phyloP scores from a whole-genome alignment of 495 filamentous ascomycete species.

The Neurospora sp. region DNA sequence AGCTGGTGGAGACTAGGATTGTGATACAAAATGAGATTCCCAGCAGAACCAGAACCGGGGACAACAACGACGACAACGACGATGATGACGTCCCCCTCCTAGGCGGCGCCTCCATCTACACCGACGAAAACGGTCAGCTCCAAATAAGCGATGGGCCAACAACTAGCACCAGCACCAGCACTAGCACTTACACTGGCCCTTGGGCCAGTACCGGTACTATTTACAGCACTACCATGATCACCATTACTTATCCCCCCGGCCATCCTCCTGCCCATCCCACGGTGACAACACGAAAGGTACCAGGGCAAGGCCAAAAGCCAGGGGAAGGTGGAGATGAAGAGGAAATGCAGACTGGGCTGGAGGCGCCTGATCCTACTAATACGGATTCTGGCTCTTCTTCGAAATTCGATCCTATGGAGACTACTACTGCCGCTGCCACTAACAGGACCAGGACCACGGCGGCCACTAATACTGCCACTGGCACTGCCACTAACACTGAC shows the following conservation, averaged over 20 bases:
- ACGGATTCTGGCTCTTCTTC: no score
- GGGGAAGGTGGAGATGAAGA: neutral
- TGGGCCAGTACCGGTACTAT: neutral
- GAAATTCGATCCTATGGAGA: neutral
- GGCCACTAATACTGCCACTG: neutral
- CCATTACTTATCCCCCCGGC: no score
- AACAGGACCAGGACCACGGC: no score
- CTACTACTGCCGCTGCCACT: neutral
- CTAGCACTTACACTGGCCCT: neutral
- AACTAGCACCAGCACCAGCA: neutral
- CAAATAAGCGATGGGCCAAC: neutral
- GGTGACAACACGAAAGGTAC: neutral
- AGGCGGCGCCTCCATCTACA: neutral
- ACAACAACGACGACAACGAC: neutral
- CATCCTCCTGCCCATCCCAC: no score
- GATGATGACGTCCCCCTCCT: neutral
- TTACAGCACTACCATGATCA: no score
- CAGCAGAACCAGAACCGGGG: no score
- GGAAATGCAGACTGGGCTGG: no score
- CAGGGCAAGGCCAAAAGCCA: neutral
- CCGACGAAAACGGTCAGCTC: neutral
- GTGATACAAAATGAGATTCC: neutral
- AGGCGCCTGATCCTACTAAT: no score
- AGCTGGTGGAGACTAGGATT: neutral
- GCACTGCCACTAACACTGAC: neutral